Percentiles rank a stretch among this genome's conserved stretches.
phyloP scores from a whole-genome alignment of 257 asterid genomes.

The Forsythia suspensa region DNA sequence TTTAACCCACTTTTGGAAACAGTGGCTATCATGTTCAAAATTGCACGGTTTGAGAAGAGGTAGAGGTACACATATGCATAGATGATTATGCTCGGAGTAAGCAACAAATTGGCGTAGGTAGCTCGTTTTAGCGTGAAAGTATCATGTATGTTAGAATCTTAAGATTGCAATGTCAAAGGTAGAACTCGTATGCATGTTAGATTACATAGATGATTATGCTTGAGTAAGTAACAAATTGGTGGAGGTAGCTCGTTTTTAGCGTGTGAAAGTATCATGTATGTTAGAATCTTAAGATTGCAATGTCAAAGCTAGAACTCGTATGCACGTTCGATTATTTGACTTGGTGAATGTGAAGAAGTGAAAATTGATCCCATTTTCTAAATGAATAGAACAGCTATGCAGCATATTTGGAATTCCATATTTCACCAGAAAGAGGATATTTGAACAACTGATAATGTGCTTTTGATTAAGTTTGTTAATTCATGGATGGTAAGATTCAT shows the following conservation, averaged over 20 bases:
- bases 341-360: not conserved
- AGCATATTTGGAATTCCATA: not conserved
- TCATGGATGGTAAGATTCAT: too few relatives aligned
- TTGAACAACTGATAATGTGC: too few relatives aligned
- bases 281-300: not conserved
- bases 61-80: not conserved
- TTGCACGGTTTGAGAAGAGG: not conserved
- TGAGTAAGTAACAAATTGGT: too few relatives aligned
- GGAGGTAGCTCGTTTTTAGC: not conserved
- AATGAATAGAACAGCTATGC: not conserved
- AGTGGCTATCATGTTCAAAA: slow-evolving; percentile 38
- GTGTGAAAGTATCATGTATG: not conserved
- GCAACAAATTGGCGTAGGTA: not conserved
- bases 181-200: not conserved
- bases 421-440: not conserved
- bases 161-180: not conserved
- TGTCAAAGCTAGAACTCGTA: not conserved
- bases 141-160: not conserved
- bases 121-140: not conserved
- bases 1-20: slow-evolving; percentile 32
- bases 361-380: not conserved
- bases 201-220: too few relatives aligned
- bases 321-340: not conserved
- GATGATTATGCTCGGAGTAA: not conserved
- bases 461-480: too few relatives aligned